A percentile compares a stretch with the other conserved stretches of the same genome.
phyloP scores from a whole-genome alignment of 1,284 basidiomycete genomes.

The Sanghuangporus baumii region DNA sequence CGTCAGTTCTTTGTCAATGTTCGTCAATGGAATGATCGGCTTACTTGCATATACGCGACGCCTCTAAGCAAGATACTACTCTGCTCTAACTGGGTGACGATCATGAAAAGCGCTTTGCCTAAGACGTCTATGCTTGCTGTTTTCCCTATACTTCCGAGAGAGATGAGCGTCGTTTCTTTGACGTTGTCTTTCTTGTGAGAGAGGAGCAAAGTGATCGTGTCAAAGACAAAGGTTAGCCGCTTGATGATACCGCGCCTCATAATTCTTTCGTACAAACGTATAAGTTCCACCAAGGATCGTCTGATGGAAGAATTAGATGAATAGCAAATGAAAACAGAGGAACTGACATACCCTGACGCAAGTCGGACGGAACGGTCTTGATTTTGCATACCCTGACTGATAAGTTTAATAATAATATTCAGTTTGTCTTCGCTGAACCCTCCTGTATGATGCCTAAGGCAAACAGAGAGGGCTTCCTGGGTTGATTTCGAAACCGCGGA shows the following conservation, averaged over 20 bases:
- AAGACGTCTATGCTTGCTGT: constrained; percentile 46
- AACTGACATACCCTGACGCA: constrained; percentile 54
- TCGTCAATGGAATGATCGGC: constrained; percentile 19
- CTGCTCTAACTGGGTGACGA: constrained; percentile 67
- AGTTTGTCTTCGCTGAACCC: constrained; percentile 32
- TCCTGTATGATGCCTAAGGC: constrained; percentile 43
- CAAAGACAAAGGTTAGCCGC: constrained; percentile 40
- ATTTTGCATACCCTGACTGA: constrained; percentile 46
- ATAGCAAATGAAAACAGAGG: constrained; percentile 10
- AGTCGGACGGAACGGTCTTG: constrained; percentile 55
- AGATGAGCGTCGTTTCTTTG: constrained; percentile 57
- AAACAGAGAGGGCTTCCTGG: constrained; percentile 38
- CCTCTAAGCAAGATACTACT: constrained; percentile 64
- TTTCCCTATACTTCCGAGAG: constrained; percentile 59
- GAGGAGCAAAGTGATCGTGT: constrained; percentile 43
- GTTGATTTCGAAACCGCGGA: constrained; percentile 39
- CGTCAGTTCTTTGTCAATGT: not conserved
- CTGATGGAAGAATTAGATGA: constrained; percentile 22
- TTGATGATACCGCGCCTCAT: constrained; percentile 26
- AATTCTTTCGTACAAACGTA: constrained; percentile 34
- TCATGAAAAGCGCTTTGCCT: constrained; percentile 54
- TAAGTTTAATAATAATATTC: constrained; percentile 33
- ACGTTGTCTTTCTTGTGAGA: constrained; percentile 37
- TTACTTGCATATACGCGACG: constrained; percentile 65
- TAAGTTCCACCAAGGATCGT: constrained; percentile 42